Evolutionary conservation across 139 green algal species (phyloP).

Genomic region (Chlamydomonas sp.): DNA sequence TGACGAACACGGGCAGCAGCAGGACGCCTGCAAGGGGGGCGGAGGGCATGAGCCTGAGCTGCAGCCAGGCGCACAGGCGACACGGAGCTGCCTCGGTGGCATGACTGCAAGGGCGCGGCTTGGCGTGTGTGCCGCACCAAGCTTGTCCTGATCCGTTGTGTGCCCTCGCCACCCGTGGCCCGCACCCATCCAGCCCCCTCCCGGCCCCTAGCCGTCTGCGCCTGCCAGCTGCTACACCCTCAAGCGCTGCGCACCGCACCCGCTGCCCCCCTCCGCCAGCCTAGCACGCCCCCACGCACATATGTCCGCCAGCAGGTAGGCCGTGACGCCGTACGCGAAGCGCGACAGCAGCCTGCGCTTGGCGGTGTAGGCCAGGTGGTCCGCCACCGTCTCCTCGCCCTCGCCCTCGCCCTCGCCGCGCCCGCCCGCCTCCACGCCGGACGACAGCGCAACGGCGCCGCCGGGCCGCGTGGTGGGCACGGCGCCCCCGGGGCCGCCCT

Average conservation of each 20-base stretch:
- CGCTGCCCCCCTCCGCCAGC: no score
- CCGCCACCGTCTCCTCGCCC: slow-evolving; percentile 21
- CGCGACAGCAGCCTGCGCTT: slow-evolving; percentile 23
- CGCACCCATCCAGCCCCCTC: neutral
- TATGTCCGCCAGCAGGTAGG: slow-evolving; percentile 21
- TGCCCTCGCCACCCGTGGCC: neutral
- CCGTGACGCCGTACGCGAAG: slow-evolving; percentile 7
- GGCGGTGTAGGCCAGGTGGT: slow-evolving; percentile 22
- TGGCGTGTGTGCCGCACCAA: no score
- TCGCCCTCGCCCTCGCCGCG: neutral
- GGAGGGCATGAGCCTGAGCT: neutral
- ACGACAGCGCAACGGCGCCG: no score
- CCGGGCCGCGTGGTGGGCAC: no score
- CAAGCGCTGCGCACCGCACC: neutral
- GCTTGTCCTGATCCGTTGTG: no score
- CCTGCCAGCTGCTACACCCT: no score
- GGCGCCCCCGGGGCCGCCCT: no score
- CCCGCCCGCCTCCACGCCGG: neutral
- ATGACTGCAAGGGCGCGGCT: neutral
- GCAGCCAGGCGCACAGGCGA: neutral
- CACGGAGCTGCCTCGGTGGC: neutral
- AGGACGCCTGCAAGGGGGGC: slow-evolving; percentile 6
- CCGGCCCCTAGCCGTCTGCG: neutral
- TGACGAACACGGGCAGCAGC: slow-evolving; percentile 27
- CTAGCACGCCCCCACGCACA: neutral